Evolutionary conservation across 2,329 filamentous ascomycete genomes (phyloP).

Genomic region (Gremmenia infestans): DNA sequence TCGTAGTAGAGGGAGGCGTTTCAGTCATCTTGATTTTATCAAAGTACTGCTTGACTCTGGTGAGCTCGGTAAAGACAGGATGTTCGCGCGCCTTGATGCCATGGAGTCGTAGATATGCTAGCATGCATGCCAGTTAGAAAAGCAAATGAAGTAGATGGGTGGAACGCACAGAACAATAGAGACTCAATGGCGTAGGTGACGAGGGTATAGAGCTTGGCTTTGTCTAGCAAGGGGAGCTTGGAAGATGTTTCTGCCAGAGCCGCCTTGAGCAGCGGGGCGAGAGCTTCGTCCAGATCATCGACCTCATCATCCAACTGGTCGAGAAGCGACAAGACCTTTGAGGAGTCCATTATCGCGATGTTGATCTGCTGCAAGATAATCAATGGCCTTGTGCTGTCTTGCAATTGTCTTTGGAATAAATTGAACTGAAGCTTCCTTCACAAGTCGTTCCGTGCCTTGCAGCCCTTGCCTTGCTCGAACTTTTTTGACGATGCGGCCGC

Average conservation of each 20-base stretch:
- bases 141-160: background rate
- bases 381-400: background rate
- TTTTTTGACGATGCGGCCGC: background rate
- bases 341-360: slow-evolving; percentile 36
- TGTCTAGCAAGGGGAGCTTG: slow-evolving; percentile 86
- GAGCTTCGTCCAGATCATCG: slow-evolving; percentile 68
- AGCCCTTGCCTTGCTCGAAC: background rate
- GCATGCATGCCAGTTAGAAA: background rate
- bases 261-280: slow-evolving; percentile 67
- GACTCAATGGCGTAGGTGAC: slow-evolving; percentile 87
- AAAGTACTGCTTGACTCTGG: slow-evolving; percentile 85
- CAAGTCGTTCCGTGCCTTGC: background rate
- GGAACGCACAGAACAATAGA: slow-evolving; percentile 70
- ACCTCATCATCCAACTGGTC: slow-evolving; percentile 67
- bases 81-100: slow-evolving; percentile 79
- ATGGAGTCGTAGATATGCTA: slow-evolving; percentile 72
- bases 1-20: slow-evolving; percentile 43
- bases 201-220: slow-evolving; percentile 88
- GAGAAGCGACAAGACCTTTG: slow-evolving; percentile 27
- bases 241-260: slow-evolving; percentile 63
- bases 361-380: background rate
- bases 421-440: background rate
- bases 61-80: slow-evolving; percentile 78
- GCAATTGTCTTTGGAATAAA: background rate
- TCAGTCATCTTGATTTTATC: slow-evolving; percentile 82